These are phyloP conservation scores for Penicillium psychrofluorescens DNA, from an alignment of 495 filamentous ascomycete genomes.

Conservation along the genomic window DNA sequence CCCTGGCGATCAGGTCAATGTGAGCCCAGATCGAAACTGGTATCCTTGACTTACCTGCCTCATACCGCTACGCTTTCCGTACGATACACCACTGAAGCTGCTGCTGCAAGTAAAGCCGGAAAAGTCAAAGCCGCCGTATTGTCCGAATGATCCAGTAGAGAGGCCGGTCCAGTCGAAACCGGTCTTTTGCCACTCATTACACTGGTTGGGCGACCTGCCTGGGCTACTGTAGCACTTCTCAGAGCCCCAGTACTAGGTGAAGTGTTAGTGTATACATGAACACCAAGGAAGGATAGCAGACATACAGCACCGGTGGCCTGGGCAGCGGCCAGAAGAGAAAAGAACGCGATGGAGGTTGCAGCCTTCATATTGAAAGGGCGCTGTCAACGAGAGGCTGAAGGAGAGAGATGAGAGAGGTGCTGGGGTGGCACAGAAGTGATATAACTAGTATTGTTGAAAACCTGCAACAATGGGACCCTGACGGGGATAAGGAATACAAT, in stretches of 20 bases:
- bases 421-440: no score
- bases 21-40: no score
- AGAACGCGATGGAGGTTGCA: conserved; percentile 15
- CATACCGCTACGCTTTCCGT: conserved; percentile 33
- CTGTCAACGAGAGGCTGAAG: conserved; percentile 16
- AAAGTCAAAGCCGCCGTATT: conserved; percentile 69
- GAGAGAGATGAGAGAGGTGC: conserved; percentile 16
- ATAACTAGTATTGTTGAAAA: no score
- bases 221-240: conserved; percentile 59
- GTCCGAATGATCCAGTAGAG: conserved; percentile 49
- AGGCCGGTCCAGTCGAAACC: conserved; percentile 71
- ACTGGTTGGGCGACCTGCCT: conserved; percentile 68
- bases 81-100: conserved; percentile 42
- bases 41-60: conserved; percentile 19
- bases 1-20: conserved; percentile 12
- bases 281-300: not conserved
- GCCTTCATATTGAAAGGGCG: conserved; percentile 21
- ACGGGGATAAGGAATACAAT: no score
- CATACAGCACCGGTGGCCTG: conserved; percentile 23
- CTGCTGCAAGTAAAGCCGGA: conserved; percentile 59
- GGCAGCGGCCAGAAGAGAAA: conserved; percentile 23
- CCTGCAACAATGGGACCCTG: no score
- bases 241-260: conserved; percentile 44
- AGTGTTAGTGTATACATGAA: conserved; percentile 2
- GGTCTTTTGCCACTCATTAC: conserved; percentile 52